phyloP scores from a whole-genome alignment of 2,329 filamentous ascomycete genomes.

The Talaromyces sp. region DNA sequence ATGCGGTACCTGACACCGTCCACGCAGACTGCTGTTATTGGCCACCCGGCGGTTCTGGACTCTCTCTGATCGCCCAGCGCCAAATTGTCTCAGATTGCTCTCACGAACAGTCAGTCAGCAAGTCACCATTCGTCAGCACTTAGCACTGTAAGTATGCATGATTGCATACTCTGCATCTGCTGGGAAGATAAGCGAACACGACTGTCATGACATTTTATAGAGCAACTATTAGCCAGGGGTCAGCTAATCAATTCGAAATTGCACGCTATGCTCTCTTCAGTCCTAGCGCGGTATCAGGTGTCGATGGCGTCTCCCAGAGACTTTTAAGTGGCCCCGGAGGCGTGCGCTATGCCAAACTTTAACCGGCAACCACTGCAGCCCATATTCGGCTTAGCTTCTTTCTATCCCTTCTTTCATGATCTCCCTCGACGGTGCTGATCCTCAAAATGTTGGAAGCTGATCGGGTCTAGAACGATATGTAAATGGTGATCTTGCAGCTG shows the following conservation, averaged over 20 bases:
- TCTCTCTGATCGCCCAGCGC: background rate
- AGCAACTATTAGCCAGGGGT: background rate
- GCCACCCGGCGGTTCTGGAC: background rate
- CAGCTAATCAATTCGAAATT: background rate
- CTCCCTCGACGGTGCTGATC: background rate
- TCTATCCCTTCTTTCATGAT: too few relatives aligned
- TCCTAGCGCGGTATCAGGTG: background rate
- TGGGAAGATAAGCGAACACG: too few relatives aligned
- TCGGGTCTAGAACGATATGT: background rate
- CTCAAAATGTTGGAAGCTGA: background rate
- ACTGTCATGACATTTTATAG: too few relatives aligned
- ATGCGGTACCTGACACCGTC: too few relatives aligned
- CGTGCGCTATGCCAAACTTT: background rate
- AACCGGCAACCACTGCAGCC: too few relatives aligned
- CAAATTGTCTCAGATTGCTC: conserved; percentile 7
- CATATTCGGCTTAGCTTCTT: background rate
- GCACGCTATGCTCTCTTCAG: background rate
- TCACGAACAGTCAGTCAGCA: too few relatives aligned
- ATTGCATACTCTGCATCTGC: too few relatives aligned
- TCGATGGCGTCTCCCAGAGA: background rate
- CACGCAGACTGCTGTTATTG: too few relatives aligned
- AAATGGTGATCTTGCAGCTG: background rate
- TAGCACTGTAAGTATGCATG: too few relatives aligned
- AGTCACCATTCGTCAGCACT: too few relatives aligned
- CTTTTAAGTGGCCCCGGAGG: background rate